Conservation (phyloP, 2,329 filamentous ascomycete species). For the Aspergillus melleus region DNA sequence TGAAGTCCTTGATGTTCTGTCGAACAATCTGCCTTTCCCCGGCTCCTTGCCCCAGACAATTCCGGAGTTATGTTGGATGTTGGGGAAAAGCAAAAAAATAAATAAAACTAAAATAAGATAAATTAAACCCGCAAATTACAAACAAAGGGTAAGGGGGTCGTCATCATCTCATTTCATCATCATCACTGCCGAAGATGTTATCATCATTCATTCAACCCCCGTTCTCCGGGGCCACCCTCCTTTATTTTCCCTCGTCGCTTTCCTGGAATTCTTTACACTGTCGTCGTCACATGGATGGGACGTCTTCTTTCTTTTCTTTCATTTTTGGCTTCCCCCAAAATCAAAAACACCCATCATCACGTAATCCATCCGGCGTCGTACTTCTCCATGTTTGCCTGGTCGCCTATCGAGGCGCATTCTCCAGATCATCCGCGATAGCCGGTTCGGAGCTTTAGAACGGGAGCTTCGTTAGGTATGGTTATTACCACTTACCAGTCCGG, state of each 20-base stretch:
- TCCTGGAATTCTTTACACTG: neutral
- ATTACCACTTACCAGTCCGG: constrained; percentile 7
- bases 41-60: constrained; percentile 17
- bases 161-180: constrained; percentile 12
- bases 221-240: neutral
- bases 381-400: constrained; percentile 1
- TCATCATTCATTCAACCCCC: constrained; percentile 4
- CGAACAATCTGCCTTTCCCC: constrained; percentile 15
- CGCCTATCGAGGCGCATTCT: constrained; percentile 8
- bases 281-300: constrained; percentile 17
- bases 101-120: no score
- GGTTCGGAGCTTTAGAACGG: constrained; percentile 12
- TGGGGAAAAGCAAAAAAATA: constrained; percentile 10
- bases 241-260: neutral
- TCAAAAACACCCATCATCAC: constrained; percentile 1
- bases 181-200: constrained; percentile 8
- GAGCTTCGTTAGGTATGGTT: constrained; percentile 10
- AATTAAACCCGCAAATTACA: neutral
- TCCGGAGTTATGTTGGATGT: neutral
- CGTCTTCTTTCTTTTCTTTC: neutral
- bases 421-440: constrained; percentile 28
- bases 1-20: constrained; percentile 12
- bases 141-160: neutral
- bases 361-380: neutral
- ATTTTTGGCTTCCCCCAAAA: neutral